A percentile compares a stretch with the other conserved stretches of the same genome.
phyloP scores from a whole-genome alignment of 352 stramenopile species.

The Saprolegnia diclina region DNA sequence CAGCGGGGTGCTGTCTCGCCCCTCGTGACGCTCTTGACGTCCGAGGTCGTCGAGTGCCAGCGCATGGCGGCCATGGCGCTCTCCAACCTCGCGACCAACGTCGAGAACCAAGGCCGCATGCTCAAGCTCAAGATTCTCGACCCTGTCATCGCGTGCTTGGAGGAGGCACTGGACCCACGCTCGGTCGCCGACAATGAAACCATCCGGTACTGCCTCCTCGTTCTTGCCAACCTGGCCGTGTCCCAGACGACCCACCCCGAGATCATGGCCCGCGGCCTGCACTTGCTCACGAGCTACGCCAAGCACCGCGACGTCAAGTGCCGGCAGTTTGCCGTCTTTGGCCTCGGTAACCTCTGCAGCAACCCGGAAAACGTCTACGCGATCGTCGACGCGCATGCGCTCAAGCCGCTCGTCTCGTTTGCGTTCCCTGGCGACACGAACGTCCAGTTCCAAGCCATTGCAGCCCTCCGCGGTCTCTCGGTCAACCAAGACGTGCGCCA shows the following conservation, averaged over 20 bases:
- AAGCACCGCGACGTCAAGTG: conserved; percentile 95
- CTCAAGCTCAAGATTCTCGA: conserved; percentile 80
- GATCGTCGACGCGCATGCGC: conserved; percentile 82
- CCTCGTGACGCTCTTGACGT: conserved; percentile 85
- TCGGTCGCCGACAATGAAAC: conserved; percentile 92
- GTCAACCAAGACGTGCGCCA: conserved; percentile 86
- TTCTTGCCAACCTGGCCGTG: conserved; percentile 91
- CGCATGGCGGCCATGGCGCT: conserved; percentile 95
- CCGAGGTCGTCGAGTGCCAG: conserved; percentile 88
- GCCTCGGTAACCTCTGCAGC: conserved; percentile 92
- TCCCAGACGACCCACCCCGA: conserved; percentile 74
- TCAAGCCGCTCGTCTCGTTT: conserved; percentile 93
- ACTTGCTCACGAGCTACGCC: conserved; percentile 88
- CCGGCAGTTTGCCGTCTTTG: conserved; percentile 94
- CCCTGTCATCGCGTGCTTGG: conserved; percentile 82
- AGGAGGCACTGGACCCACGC: conserved; percentile 89
- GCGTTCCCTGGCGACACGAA: conserved; percentile 91
- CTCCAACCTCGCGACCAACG: conserved; percentile 92
- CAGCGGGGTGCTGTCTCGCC: conserved; percentile 73
- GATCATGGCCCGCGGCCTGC: conserved; percentile 70
- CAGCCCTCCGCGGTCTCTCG: conserved; percentile 87
- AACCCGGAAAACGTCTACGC: conserved; percentile 87
- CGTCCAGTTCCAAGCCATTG: conserved; percentile 96
- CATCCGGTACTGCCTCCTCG: conserved; percentile 90
- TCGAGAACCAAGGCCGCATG: conserved; percentile 92